Percentiles rank a stretch among this genome's conserved stretches.
Evolutionary conservation across 148 eudicot species (phyloP).

Genomic region (Camellia lanceoleosa): DNA sequence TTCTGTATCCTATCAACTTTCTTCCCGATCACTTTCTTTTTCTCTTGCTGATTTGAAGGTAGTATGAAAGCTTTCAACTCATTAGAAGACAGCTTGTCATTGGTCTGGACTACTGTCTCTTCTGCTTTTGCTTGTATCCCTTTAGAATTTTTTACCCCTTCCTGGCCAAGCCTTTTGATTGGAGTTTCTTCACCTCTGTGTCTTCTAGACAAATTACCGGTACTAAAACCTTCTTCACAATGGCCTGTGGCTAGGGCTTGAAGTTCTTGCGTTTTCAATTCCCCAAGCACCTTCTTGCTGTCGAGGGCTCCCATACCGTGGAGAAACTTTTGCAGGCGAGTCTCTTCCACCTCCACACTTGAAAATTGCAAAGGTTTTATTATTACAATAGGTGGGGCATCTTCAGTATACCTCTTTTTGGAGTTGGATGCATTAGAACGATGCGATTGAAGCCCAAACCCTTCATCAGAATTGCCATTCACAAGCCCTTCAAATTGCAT

Average conservation of each 20-base stretch:
- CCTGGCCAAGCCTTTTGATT: constrained; percentile 11
- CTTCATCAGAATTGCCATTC: constrained; percentile 22
- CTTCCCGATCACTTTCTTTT: constrained; percentile 32
- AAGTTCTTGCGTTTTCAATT: constrained; percentile 24
- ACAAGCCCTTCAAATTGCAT: constrained; percentile 55
- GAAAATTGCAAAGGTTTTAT: constrained; percentile 49
- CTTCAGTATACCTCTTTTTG: constrained; percentile 22
- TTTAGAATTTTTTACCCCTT: constrained; percentile 16
- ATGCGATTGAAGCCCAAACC: constrained; percentile 3
- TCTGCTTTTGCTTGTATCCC: constrained; percentile 15
- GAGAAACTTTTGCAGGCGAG: constrained; percentile 15
- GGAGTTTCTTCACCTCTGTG: constrained; percentile 17
- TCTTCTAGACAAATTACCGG: constrained; percentile 27
- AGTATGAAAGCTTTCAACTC: constrained; percentile 27
- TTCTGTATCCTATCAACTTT: constrained; percentile 29
- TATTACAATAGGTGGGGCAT: constrained; percentile 58
- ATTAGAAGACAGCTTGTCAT: constrained; percentile 26
- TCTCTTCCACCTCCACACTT: constrained; percentile 20
- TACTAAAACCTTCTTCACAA: constrained; percentile 16
- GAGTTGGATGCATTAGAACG: constrained; percentile 18
- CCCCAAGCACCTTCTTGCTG: constrained; percentile 13
- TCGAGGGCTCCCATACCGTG: constrained; percentile 19
- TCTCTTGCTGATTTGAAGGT: constrained; percentile 27
- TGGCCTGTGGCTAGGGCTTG: not conserved
- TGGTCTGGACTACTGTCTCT: constrained; percentile 17